These are phyloP conservation scores for Mortierella sp. DNA, from an alignment of 371 early-diverging fungal species.

Conservation along the genomic window DNA sequence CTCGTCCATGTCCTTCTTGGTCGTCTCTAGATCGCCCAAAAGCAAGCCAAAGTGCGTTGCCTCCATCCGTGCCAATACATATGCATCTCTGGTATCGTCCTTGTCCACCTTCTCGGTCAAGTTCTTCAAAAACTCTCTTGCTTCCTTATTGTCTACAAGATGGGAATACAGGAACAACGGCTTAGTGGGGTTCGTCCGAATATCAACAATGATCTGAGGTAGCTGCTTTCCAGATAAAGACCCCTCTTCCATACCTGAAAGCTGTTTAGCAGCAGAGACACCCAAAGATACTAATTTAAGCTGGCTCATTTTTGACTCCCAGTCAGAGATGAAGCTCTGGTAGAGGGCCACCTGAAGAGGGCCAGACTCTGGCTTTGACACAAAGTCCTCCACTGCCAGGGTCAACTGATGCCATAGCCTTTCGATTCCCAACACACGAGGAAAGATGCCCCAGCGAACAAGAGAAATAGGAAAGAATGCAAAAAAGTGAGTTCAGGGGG, in stretches of 20 bases:
- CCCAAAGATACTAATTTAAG: constrained; percentile 88
- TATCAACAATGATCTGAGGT: neutral
- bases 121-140: constrained; percentile 72
- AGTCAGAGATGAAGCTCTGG: constrained; percentile 91
- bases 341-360: constrained; percentile 85
- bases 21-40: constrained; percentile 79
- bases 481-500: no score
- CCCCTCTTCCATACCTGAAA: constrained; percentile 64
- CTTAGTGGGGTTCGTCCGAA: neutral
- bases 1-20: constrained; percentile 85
- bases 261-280: constrained; percentile 78
- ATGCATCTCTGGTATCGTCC: constrained; percentile 80
- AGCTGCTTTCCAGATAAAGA: constrained; percentile 1
- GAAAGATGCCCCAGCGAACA: neutral
- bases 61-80: constrained; percentile 88
- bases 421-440: no score
- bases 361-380: constrained; percentile 79
- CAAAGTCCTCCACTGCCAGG: constrained; percentile 77
- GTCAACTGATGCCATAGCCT: constrained; percentile 99
- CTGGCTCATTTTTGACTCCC: constrained; percentile 94
- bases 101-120: constrained; percentile 78
- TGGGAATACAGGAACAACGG: neutral
- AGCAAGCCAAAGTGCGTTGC: constrained; percentile 84
- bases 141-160: constrained; percentile 65
- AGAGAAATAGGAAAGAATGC: neutral